These are phyloP conservation scores for Cryptosporidium sp. DNA, from an alignment of 169 alveolate genomes.

Conservation along the genomic window DNA sequence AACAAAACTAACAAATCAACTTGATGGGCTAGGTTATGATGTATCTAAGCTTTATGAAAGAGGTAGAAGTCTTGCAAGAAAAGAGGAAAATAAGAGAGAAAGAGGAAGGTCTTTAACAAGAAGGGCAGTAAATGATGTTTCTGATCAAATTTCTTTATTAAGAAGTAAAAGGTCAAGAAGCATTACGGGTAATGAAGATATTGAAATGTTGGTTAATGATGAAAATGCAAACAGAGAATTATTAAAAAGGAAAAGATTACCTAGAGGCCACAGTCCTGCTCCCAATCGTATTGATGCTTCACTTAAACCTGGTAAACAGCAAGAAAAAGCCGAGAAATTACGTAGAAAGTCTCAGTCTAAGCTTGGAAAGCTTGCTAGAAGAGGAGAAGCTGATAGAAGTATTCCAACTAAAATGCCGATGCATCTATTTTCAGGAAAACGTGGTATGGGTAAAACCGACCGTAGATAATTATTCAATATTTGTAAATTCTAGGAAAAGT, in stretches of 20 bases:
- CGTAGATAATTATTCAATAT: conserved; percentile 84
- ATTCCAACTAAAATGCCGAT: conserved; percentile 91
- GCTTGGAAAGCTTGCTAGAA: conserved; percentile 80
- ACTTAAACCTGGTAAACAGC: conserved; percentile 76
- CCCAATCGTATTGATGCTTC: conserved; percentile 76
- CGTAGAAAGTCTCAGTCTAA: conserved; percentile 77
- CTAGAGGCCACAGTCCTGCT: conserved; percentile 76
- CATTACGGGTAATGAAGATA: conserved; percentile 5
- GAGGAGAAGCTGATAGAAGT: conserved; percentile 93
- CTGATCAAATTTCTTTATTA: neutral
- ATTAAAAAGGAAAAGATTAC: conserved; percentile 61
- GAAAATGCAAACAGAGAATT: conserved; percentile 21
- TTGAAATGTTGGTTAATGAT: conserved; percentile 1
- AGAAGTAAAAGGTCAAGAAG: conserved; percentile 49
- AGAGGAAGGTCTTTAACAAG: conserved; percentile 69
- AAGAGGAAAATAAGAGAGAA: conserved; percentile 56
- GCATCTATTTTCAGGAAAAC: conserved; percentile 97
- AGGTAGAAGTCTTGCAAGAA: conserved; percentile 61
- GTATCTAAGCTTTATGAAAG: conserved; percentile 35
- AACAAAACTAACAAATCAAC: conserved; percentile 42
- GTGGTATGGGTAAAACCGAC: conserved; percentile 94
- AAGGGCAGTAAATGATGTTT: conserved; percentile 1
- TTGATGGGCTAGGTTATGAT: conserved; percentile 57
- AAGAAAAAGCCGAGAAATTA: conserved; percentile 76
- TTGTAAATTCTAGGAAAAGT: neutral